These are phyloP conservation scores for Harringtonia lauricola DNA, from an alignment of 2,329 filamentous ascomycete genomes.

Conservation along the genomic window DNA sequence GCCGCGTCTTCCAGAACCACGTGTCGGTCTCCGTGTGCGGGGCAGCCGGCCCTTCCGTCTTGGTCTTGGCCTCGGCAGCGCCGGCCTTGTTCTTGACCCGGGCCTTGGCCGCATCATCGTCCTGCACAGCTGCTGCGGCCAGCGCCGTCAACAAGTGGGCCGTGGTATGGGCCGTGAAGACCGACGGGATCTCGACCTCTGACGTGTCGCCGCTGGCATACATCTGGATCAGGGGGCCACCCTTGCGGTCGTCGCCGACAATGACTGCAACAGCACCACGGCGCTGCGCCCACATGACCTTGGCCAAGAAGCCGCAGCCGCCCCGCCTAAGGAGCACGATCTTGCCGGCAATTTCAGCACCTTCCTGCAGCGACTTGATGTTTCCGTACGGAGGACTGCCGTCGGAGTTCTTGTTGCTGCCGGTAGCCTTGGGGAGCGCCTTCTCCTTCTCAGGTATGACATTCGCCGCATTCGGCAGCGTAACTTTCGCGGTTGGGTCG, in stretches of 20 bases:
- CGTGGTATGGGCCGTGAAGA: constrained; percentile 92
- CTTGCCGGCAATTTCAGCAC: constrained; percentile 86
- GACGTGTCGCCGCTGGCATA: constrained; percentile 95
- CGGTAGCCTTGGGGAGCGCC: background rate
- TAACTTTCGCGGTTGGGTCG: no score
- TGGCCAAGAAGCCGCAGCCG: constrained; percentile 92
- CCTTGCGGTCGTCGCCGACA: constrained; percentile 85
- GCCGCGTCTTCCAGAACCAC: constrained; percentile 8
- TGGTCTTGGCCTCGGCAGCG: background rate
- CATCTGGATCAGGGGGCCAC: constrained; percentile 89
- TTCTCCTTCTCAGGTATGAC: background rate
- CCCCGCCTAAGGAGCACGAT: constrained; percentile 84
- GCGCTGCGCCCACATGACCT: constrained; percentile 92
- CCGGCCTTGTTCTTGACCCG: background rate
- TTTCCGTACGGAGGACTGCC: constrained; percentile 53
- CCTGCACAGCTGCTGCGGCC: constrained; percentile 2
- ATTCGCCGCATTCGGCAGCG: background rate
- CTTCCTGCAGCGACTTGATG: constrained; percentile 84
- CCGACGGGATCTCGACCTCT: constrained; percentile 83
- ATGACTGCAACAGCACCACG: constrained; percentile 83
- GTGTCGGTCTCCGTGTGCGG: background rate
- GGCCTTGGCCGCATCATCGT: constrained; percentile 1
- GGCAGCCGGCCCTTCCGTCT: background rate
- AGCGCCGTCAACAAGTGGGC: constrained; percentile 59
- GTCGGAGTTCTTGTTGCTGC: background rate